Base-by-base conservation (phyloP, 108 stramenopile species). In the Pseudonitzschia delicatissima region DNA sequence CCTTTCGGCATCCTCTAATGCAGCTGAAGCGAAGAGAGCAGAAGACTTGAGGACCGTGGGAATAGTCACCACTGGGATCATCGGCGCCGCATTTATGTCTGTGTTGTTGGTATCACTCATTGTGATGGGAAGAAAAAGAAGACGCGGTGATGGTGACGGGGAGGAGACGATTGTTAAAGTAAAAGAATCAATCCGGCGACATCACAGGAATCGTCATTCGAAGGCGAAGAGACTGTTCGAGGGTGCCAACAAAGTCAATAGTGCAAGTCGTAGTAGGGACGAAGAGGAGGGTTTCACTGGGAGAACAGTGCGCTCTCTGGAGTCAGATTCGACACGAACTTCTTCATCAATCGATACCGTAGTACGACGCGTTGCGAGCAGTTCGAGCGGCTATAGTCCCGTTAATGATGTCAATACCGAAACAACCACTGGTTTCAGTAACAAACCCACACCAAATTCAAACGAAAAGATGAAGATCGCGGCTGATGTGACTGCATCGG, bases 71-170 rank as follows among this genome's bases (percentile, higher is more conserved):
- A 37, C 18, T 8, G 60, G 60, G 17, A 36, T 61, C 32, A n/a
- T 61, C 37, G 37, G 37, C 11, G 27, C 52, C 7, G 53, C 27
- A 3, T 3, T 55, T 5, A 18, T 55, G 12, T 33, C 31, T 15
- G 28, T 55, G 53, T 32, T 55, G 53, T 33, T 55, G 53, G 53
- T 55, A 3, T 31, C 53, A 28, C 13, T 55, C 12, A 27, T 55
- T 33, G 53, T 29, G 26, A 4, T 55, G 52, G n/a, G 13, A 33
- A 11, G 53, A 55, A 9, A 23, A 51, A 18, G 53, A n/a, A 55
- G 31, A 27, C 53, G 53, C 53, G 4, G 32, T 9, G 53, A 33
- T 7, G 18, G 5, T 6, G 17, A 55, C 5, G 15, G 31, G 26
- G 53, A 33, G 12, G 31, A 18, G 31, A 11, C 47, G n/a, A 6